Evolutionary conservation across 1,139 yeast genomes (phyloP).

Genomic region (Candida frijolesensis): DNA sequence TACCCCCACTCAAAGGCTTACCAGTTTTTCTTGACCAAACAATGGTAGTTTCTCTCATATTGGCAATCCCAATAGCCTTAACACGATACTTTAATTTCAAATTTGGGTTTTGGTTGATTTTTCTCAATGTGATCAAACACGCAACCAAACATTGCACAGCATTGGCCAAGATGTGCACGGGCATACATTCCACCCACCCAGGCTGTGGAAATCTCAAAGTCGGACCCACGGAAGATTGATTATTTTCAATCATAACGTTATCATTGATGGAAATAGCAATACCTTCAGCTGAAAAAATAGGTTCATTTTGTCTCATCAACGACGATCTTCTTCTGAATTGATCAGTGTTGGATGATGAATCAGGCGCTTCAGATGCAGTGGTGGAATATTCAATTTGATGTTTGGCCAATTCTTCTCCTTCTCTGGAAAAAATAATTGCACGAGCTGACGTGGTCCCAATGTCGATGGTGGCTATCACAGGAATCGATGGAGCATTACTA

Average conservation of each 20-base stretch:
- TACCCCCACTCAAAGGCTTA: constrained; percentile 79
- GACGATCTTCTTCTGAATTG: constrained; percentile 55
- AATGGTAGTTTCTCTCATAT: constrained; percentile 93
- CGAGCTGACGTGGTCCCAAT: constrained; percentile 96
- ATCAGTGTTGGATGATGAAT: constrained; percentile 46
- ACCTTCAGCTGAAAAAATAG: constrained; percentile 75
- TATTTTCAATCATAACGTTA: constrained; percentile 64
- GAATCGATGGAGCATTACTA: constrained; percentile 44
- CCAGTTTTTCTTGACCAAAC: constrained; percentile 90
- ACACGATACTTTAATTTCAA: constrained; percentile 56
- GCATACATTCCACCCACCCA: constrained; percentile 96
- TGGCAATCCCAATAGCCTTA: constrained; percentile 80
- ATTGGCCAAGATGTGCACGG: constrained; percentile 78
- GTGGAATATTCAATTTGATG: constrained; percentile 89
- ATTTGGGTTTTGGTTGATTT: constrained; percentile 54
- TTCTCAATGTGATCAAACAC: constrained; percentile 59
- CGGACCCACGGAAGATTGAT: constrained; percentile 58
- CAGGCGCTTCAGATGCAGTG: constrained; percentile 61
- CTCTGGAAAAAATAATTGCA: constrained; percentile 74
- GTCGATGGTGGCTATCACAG: constrained; percentile 75
- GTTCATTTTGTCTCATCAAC: constrained; percentile 52
- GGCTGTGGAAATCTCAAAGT: constrained; percentile 75
- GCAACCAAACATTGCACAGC: constrained; percentile 78
- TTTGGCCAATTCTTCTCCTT: constrained; percentile 78
- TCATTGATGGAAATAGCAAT: constrained; percentile 62